A percentile compares a stretch with the other conserved stretches of the same genome.
Evolutionary conservation across 768 basidiomycete genomes (phyloP).

Genomic region (Trametes punicea): DNA sequence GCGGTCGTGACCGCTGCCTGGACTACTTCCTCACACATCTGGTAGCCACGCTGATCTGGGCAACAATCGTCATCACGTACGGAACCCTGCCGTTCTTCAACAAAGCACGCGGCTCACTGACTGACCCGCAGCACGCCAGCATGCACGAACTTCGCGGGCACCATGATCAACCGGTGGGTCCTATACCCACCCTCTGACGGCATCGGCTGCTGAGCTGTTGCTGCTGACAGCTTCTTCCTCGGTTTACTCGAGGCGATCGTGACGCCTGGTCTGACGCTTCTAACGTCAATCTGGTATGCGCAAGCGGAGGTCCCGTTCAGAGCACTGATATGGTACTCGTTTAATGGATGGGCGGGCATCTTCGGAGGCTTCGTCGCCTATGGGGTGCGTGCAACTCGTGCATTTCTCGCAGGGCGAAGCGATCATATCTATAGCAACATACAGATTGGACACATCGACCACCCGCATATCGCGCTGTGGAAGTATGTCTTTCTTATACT

Average conservation of each 20-base stretch:
- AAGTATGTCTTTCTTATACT: conserved; percentile 23
- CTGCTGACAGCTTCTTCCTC: conserved; percentile 14
- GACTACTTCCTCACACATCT: conserved; percentile 12
- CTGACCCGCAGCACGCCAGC: conserved; percentile 10
- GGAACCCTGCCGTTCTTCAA: background rate
- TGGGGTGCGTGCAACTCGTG: conserved; percentile 6
- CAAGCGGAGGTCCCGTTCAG: conserved; percentile 20
- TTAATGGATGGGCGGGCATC: conserved; percentile 23
- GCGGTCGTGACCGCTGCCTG: background rate
- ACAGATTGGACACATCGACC: conserved; percentile 17
- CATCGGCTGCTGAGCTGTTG: background rate
- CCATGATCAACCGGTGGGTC: conserved; percentile 15
- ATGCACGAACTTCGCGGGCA: conserved; percentile 14
- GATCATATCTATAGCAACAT: background rate
- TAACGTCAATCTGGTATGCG: conserved; percentile 21
- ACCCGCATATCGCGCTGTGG: conserved; percentile 16
- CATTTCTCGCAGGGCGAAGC: no score
- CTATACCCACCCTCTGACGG: background rate
- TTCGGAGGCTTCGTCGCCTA: conserved; percentile 20
- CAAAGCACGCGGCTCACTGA: background rate
- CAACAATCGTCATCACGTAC: conserved; percentile 29
- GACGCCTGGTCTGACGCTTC: conserved; percentile 17
- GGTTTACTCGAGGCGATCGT: conserved; percentile 21
- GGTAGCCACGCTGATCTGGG: conserved; percentile 31
- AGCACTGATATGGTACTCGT: conserved; percentile 21